Evolutionary conservation across 768 basidiomycete genomes (phyloP).

Genomic region (Boletus rufocinnamomeus): DNA sequence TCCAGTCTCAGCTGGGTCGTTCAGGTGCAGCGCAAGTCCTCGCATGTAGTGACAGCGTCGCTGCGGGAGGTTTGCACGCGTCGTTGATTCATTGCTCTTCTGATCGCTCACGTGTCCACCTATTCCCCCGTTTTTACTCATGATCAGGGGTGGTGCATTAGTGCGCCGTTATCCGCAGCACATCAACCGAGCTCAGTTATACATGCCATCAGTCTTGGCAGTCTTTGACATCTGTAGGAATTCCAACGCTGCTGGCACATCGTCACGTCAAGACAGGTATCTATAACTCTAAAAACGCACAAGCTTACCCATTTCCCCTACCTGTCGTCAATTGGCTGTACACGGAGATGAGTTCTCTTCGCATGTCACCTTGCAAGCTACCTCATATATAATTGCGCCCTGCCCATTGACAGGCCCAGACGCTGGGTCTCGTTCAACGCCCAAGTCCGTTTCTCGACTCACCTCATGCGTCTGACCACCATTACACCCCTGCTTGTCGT

Average conservation of each 20-base stretch:
- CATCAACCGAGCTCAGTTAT: not conserved
- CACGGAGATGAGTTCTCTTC: not conserved
- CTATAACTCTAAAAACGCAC: not conserved
- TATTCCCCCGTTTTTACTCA: not conserved
- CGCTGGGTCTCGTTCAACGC: not conserved
- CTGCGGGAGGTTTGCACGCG: not conserved
- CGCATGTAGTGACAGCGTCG: not conserved
- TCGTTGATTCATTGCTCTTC: not conserved
- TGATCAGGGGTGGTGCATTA: not conserved
- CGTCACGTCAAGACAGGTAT: not conserved
- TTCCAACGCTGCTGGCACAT: not conserved
- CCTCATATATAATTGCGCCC: not conserved
- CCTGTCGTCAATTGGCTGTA: not conserved
- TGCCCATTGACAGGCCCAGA: not conserved
- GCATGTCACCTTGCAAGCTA: not conserved
- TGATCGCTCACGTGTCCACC: not conserved
- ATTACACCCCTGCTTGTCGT: no score
- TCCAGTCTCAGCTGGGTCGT: constrained; percentile 3
- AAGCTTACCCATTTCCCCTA: not conserved
- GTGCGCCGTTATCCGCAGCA: not conserved
- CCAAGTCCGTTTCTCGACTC: not conserved
- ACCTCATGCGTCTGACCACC: not conserved
- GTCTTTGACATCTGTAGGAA: not conserved
- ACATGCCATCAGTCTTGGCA: not conserved
- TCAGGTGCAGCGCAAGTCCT: constrained; percentile 7